Percentiles rank a stretch among this genome's conserved stretches.
These are phyloP conservation scores for Dipodascus albidus DNA, from an alignment of 805 yeast species.

Conservation along the genomic window DNA sequence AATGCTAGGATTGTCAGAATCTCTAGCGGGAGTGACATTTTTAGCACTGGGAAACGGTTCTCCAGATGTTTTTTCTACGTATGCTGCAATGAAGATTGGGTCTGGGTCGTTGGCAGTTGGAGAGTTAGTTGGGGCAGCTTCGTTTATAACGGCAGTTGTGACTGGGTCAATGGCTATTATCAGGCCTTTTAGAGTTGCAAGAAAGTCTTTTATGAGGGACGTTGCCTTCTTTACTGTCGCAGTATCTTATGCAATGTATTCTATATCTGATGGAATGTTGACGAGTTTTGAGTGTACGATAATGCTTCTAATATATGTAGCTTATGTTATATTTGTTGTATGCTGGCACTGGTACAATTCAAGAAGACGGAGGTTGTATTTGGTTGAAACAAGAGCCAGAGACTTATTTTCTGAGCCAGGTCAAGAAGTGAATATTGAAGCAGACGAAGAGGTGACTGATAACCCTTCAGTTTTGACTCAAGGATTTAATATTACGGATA, in stretches of 20 bases:
- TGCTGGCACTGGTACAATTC: slow-evolving; percentile 30
- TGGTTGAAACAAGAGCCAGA: slow-evolving; percentile 15
- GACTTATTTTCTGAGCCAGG: slow-evolving; percentile 15
- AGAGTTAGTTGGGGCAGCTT: slow-evolving; percentile 83
- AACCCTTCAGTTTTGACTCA: background rate
- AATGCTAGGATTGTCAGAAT: slow-evolving; percentile 58
- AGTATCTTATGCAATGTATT: slow-evolving; percentile 36
- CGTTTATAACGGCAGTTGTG: slow-evolving; percentile 69
- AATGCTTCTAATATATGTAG: slow-evolving; percentile 44
- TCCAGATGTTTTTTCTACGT: slow-evolving; percentile 80
- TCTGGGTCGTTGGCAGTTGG: slow-evolving; percentile 75
- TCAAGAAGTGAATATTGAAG: slow-evolving; percentile 9
- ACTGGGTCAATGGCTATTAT: slow-evolving; percentile 67
- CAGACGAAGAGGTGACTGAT: slow-evolving; percentile 13
- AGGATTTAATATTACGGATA: background rate
- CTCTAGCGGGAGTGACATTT: slow-evolving; percentile 74
- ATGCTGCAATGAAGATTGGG: slow-evolving; percentile 62
- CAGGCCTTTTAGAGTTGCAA: slow-evolving; percentile 47
- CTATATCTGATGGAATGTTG: slow-evolving; percentile 45
- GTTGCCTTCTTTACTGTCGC: slow-evolving; percentile 42
- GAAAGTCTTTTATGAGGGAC: slow-evolving; percentile 46
- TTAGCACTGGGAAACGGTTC: slow-evolving; percentile 88
- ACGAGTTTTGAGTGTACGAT: slow-evolving; percentile 42
- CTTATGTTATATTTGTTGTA: slow-evolving; percentile 44
- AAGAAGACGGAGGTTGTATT: slow-evolving; percentile 5